Evolutionary conservation across 495 filamentous ascomycete species (phyloP), one percentile per base, ranked within the genome.

Genomic region (Venustampulla echinocandica): DNA sequence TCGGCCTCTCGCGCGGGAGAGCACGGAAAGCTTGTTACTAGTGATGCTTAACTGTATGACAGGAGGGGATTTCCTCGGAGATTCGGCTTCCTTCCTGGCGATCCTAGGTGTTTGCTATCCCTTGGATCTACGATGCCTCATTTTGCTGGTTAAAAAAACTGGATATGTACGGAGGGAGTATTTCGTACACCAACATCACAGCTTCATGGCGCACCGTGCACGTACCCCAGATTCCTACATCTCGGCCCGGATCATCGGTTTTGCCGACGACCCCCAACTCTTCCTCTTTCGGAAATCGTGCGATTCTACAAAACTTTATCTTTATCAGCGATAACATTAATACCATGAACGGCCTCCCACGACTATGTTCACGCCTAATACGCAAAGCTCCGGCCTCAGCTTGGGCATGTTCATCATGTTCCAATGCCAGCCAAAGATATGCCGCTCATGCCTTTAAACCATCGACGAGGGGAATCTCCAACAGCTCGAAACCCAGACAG

Each of bases 401-500:
- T 44, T 54, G 55, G 55, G 38, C 50, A 10, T 58, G 55, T 41
- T 46, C 47, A 4, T 49, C 44, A 4, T 58, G 55, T 44, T 44
- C 52, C 19, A 58, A 49, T 42, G 7, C 48, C 24, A 38, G 40
- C 15, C 36, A 28, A 42, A 30, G 17, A 28, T 11, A 42, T 32
- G 13, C 30, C 1, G 50, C 44, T 38, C 47, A 44, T 0, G 49
- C 50, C 30, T 58, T 58, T 46, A 46, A 49, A 17, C 35, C 47
- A 5, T 58, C 55, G 10, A 47, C 47, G 17, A 49, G 33, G 25
- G 25, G 49, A 42, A 42, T 59, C 7, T 53, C 49, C 15, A 44
- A 55, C 27, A 41, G 41, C 22, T 51, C 53, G 23, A 53, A 55
- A 50, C 25, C 42, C 2, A 44, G 52, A 45, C 46, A 50, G 27